Evolutionary conservation across 2,329 filamentous ascomycete genomes (phyloP).

Genomic region (Aspergillus novofumigatus): DNA sequence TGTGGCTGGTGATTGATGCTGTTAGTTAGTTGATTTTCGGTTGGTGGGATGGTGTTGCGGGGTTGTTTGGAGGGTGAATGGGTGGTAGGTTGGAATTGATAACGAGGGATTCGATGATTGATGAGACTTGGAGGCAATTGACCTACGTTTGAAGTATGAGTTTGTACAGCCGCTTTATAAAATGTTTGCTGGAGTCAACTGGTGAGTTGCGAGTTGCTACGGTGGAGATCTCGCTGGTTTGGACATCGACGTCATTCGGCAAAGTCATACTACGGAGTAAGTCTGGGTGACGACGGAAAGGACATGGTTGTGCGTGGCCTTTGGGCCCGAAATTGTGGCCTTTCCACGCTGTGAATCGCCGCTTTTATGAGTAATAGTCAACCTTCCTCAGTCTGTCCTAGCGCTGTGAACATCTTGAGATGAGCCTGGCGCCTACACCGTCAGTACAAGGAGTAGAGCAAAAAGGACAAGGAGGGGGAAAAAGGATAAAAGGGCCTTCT

Average conservation of each 20-base stretch:
- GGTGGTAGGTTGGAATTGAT: neutral
- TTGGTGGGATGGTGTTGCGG: slow-evolving; percentile 1
- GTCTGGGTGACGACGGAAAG: slow-evolving; percentile 4
- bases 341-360: neutral
- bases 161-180: neutral
- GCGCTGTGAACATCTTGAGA: neutral
- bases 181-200: neutral
- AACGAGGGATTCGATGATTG: neutral
- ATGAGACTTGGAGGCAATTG: neutral
- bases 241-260: slow-evolving; percentile 11
- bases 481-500: slow-evolving; percentile 2
- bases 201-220: neutral
- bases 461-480: too few species aligned
- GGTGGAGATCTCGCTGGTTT: slow-evolving; percentile 1
- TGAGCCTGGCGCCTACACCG: neutral
- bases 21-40: neutral
- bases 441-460: neutral
- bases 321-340: neutral
- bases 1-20: neutral
- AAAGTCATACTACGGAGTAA: neutral
- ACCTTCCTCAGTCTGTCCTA: neutral
- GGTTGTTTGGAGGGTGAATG: neutral
- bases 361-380: neutral
- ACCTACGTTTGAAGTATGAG: neutral
- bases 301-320: slow-evolving; percentile 3